Evolutionary conservation across 768 basidiomycete genomes (phyloP).

Genomic region (Pleurotus eryngii): DNA sequence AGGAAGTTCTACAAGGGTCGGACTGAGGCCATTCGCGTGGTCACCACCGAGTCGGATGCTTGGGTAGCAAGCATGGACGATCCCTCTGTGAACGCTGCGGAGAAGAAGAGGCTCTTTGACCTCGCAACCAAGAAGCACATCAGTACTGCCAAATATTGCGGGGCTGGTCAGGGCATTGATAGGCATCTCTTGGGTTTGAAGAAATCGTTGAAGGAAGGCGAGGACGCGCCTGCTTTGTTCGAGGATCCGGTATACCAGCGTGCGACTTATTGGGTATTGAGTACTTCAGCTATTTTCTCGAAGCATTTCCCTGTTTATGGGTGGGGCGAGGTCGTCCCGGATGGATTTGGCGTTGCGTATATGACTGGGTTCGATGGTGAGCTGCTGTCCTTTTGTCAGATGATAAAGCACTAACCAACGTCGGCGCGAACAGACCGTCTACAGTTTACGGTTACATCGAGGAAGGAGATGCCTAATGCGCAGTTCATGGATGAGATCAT

Average conservation of each 20-base stretch:
- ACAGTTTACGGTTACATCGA: conserved; percentile 85
- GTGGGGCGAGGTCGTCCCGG: conserved; percentile 94
- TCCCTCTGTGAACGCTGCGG: conserved; percentile 30
- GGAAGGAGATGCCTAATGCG: conserved; percentile 78
- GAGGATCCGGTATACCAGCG: conserved; percentile 70
- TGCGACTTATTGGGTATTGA: conserved; percentile 81
- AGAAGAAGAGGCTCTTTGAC: conserved; percentile 51
- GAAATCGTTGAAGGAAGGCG: conserved; percentile 58
- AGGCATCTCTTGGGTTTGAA: conserved; percentile 84
- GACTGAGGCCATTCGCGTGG: conserved; percentile 90
- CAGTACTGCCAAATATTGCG: conserved; percentile 59
- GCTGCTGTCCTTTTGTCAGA: conserved; percentile 14
- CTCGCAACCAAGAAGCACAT: conserved; percentile 65
- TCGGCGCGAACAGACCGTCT: conserved; percentile 52
- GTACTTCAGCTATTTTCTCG: conserved; percentile 88
- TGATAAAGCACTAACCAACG: background rate
- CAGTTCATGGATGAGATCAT: conserved; percentile 70
- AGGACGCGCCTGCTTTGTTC: conserved; percentile 68
- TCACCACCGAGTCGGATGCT: conserved; percentile 69
- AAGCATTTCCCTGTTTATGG: conserved; percentile 83
- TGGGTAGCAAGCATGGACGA: conserved; percentile 80
- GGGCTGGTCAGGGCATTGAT: conserved; percentile 75
- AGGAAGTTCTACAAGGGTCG: conserved; percentile 84
- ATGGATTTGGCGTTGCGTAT: conserved; percentile 94
- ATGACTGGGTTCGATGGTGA: conserved; percentile 84